Conservation (phyloP, 2,329 filamentous ascomycete genomes). For the Neodidymelliopsis sp. region DNA sequence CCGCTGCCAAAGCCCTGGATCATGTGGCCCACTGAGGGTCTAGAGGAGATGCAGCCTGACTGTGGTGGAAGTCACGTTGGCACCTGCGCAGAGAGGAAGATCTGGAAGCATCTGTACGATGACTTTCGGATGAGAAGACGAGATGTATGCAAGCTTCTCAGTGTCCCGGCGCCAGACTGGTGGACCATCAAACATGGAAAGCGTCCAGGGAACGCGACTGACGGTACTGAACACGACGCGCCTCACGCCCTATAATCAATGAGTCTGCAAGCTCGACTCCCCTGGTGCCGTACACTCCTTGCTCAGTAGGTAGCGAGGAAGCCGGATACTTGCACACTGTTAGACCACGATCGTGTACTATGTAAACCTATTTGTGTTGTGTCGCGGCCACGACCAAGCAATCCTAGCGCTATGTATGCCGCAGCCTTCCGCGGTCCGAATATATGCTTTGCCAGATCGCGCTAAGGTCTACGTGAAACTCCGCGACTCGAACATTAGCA, state of each 20-base stretch:
- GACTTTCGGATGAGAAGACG: constrained; percentile 53
- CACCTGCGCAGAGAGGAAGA: constrained; percentile 49
- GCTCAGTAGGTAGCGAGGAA: not conserved
- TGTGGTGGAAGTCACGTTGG: constrained; percentile 46
- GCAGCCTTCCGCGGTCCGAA: constrained; percentile 9
- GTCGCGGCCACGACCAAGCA: not conserved
- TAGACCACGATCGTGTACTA: not conserved
- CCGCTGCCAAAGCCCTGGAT: constrained; percentile 72
- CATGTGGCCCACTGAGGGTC: constrained; percentile 52
- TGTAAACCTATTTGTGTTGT: not conserved
- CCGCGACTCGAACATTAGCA: not conserved
- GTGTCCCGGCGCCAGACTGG: constrained; percentile 51
- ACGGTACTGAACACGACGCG: constrained; percentile 33
- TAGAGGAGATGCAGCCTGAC: constrained; percentile 55
- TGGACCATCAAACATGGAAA: constrained; percentile 32
- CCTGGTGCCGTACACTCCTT: not conserved
- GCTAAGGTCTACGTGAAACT: constrained; percentile 16
- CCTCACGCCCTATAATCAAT: no score
- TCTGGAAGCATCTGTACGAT: constrained; percentile 56
- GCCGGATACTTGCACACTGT: constrained; percentile 14
- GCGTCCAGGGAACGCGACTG: constrained; percentile 28
- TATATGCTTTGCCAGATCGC: not conserved
- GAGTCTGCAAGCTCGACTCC: no score
- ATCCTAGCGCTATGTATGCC: not conserved
- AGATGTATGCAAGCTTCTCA: constrained; percentile 50